Conservation (phyloP, 352 stramenopile genomes). For the Globisporangium radiosum region DNA sequence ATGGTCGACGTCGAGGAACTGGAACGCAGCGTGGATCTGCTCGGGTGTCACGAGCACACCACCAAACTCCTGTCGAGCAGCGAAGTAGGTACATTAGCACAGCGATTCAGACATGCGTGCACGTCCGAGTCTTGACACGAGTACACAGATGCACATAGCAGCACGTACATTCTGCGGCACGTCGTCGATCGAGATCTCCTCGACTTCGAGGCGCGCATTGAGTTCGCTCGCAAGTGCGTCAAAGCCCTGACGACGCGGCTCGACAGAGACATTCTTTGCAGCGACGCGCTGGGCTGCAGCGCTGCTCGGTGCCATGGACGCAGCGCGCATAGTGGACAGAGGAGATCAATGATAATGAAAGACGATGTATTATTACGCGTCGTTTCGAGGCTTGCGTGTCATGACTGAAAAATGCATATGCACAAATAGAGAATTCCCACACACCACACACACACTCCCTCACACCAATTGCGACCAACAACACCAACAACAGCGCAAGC, state of each 20-base stretch:
- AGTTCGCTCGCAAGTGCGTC: conserved; percentile 7
- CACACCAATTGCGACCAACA: not conserved
- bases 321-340: conserved; percentile 1
- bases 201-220: conserved; percentile 2
- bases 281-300: not conserved
- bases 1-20: conserved; percentile 87
- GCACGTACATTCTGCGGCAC: conserved; percentile 7
- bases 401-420: not conserved
- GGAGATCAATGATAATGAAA: not conserved
- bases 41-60: conserved; percentile 80
- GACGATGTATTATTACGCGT: not conserved
- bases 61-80: conserved; percentile 44
- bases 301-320: not conserved
- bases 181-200: conserved; percentile 2
- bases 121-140: not conserved
- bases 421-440: not conserved
- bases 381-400: not conserved
- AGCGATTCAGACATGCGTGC: not conserved
- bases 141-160: not conserved
- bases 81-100: too few species aligned
- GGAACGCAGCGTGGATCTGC: conserved; percentile 81
- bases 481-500: not conserved
- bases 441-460: not conserved
- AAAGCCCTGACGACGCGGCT: conserved; percentile 9
- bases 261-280: not conserved